These are phyloP conservation scores for Patellaria atrata DNA, from an alignment of 495 filamentous ascomycete genomes.

Conservation along the genomic window DNA sequence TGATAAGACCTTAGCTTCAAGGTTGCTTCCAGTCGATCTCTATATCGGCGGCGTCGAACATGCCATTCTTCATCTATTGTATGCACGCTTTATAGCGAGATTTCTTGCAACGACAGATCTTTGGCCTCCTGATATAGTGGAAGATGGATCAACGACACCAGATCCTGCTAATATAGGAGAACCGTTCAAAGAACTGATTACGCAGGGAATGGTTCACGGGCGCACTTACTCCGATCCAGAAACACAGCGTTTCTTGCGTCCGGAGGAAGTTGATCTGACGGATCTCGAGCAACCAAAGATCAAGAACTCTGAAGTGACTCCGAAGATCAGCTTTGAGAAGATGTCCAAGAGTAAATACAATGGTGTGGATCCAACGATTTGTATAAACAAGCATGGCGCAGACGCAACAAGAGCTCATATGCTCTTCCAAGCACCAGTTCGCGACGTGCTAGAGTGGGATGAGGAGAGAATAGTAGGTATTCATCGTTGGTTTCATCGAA, in stretches of 20 bases:
- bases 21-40: conserved; percentile 56
- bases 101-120: conserved; percentile 49
- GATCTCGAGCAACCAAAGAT: conserved; percentile 39
- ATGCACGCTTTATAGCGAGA: conserved; percentile 82
- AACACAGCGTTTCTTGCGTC: conserved; percentile 63
- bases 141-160: conserved; percentile 6
- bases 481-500: conserved; percentile 57
- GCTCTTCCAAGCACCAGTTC: conserved; percentile 72
- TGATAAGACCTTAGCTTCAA: conserved; percentile 38
- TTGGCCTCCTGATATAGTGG: conserved; percentile 32
- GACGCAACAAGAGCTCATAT: conserved; percentile 78
- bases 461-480: conserved; percentile 69
- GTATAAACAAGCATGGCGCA: conserved; percentile 59
- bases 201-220: conserved; percentile 88
- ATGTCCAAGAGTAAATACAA: conserved; percentile 97
- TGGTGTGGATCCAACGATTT: conserved; percentile 65
- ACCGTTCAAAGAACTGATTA: conserved; percentile 67
- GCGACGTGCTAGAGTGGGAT: conserved; percentile 77
- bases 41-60: conserved; percentile 86
- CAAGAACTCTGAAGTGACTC: conserved; percentile 38
- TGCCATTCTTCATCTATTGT: conserved; percentile 82
- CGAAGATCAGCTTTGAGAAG: conserved; percentile 62
- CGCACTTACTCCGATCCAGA: conserved; percentile 64
- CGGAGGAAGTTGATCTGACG: conserved; percentile 56
- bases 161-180: conserved; percentile 34